Base-by-base conservation (phyloP, 345 rosid species). In the Anastatica hierochuntica region DNA sequence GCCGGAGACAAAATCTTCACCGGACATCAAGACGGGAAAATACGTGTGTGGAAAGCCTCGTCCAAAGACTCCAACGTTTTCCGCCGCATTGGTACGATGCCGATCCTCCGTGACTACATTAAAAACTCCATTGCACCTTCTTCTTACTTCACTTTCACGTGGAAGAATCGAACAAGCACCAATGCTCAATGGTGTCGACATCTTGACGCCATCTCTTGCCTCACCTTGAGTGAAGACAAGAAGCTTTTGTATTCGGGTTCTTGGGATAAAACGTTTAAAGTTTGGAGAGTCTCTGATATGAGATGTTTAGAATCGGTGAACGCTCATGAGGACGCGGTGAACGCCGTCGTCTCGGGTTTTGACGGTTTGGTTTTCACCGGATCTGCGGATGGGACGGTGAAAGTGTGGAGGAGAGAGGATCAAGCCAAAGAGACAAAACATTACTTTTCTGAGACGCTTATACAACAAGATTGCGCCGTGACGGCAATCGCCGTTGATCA, bases 1-100 rank as follows among this genome's bases (percentile, higher is more conserved):
- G 71, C 85, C 1, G 73, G 76, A 5, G 85, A 75, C 14, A 75
- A 63, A 53, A 80, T 90, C 33, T 90, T 90, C 47, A 53, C 88
- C 0, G 96, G 96, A 1, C 98, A 87, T 70, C 96, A 88, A 65
- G 98, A 90, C 35, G 98, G 98, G 18, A 87, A 84, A 65, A 80
- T 87, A 17, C 76, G 98, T 8, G 74, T 90, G 1, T 90, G 97
- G 98, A 84, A 69, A 53, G 55, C 55, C 49, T 79, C 95, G 0
- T 17, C 74, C 3, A 84, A 73, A 58, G 81, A 74, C 1, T 46
- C 77, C 0, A 71, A 58, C 18, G 5, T 67, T 41, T 79, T 79
- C 44, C 82, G 73, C 39, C 83, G 95, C 10, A 55, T 80, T 0
- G 92, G 95, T 1, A 82, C 92, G 0, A 64, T 90, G 43, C 98